Base-by-base conservation (phyloP, 2,329 filamentous ascomycete genomes). In the Fusarium metavorans region DNA sequence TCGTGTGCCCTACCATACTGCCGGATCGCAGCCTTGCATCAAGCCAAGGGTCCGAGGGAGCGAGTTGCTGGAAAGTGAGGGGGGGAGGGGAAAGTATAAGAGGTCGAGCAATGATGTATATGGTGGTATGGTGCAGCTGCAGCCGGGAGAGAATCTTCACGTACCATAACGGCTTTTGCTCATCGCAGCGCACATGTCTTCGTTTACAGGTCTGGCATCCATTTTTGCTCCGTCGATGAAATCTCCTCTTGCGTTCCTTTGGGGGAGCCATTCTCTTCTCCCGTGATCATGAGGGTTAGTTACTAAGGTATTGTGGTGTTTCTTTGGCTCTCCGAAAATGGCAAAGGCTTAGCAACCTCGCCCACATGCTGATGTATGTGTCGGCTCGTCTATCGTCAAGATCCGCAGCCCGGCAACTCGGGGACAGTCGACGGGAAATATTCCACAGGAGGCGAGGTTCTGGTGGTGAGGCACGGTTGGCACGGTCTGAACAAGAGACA, bases 121-220 rank as follows among this genome's bases (percentile, higher is more conserved):
- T 64, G 23, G 34, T n/a, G 20, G n/a, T 43, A 23, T 43, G 30
- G 62, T 52, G 50, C 39, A 41, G 39, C 56, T 20, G 25, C 18
- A 35, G 23, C 34, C 34, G 35, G 16, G 56, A 27, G 64, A 57
- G 61, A 59, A 57, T 58, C 54, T 64, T 67, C 62, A 82, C 84
- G 76, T 83, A 86, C 85, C 85, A 87, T 48, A 86, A 79, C 45
- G 85, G 85, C 72, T 81, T 84, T 69, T 81, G 81, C 73, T 87
- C 85, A 68, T 87, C 84, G 77, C 85, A 87, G 62, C 85, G 83
- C 60, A 87, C 85, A 72, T 86, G 85, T 72, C 85, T 83, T 64
- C 77, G 78, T 76, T 84, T 85, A 79, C 82, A 83, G 27, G 73
- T 77, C 64, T 79, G 74, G 59, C 83, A 84, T 59, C 82, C 82